These are phyloP conservation scores for Pyropia haitanensis DNA, from an alignment of 23 red algal genomes.

Conservation along the genomic window DNA sequence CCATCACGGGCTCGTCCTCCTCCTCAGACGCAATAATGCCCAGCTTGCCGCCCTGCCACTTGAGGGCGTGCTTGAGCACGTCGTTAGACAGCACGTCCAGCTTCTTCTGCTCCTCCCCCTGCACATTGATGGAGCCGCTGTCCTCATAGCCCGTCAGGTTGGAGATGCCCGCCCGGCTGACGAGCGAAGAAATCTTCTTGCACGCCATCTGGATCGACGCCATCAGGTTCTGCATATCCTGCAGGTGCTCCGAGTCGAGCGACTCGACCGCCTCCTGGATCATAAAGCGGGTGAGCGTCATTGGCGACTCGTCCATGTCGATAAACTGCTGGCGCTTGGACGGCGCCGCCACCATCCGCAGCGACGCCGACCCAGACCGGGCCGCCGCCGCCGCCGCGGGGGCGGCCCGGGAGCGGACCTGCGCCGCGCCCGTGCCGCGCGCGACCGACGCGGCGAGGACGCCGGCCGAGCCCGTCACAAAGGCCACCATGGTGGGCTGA, in stretches of 20 bases:
- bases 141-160: slow-evolving; percentile 88
- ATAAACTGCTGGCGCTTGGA: slow-evolving; percentile 2
- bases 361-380: too few species aligned
- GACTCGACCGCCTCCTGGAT: slow-evolving; percentile 65
- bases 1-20: slow-evolving; percentile 97
- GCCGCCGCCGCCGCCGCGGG: too few species aligned
- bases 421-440: too few species aligned
- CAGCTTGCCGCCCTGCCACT: slow-evolving; percentile 75
- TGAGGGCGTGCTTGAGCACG: slow-evolving; percentile 94
- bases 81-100: slow-evolving; percentile 93
- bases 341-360: too few species aligned
- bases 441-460: too few species aligned
- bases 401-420: too few species aligned
- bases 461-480: too few species aligned
- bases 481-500: too few species aligned
- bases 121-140: slow-evolving; percentile 64
- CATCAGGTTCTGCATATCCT: slow-evolving; percentile 81
- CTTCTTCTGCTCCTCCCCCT: slow-evolving; percentile 99
- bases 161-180: slow-evolving; percentile 80
- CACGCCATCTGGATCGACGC: slow-evolving; percentile 82
- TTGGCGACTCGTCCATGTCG: slow-evolving; percentile 50
- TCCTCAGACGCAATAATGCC: slow-evolving; percentile 93
- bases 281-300: slow-evolving; percentile 82
- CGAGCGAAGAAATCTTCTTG: slow-evolving; percentile 96
- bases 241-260: slow-evolving; percentile 62